Conservation (phyloP, 306 rosid genomes). For the Trichosanthes cucumerina region DNA sequence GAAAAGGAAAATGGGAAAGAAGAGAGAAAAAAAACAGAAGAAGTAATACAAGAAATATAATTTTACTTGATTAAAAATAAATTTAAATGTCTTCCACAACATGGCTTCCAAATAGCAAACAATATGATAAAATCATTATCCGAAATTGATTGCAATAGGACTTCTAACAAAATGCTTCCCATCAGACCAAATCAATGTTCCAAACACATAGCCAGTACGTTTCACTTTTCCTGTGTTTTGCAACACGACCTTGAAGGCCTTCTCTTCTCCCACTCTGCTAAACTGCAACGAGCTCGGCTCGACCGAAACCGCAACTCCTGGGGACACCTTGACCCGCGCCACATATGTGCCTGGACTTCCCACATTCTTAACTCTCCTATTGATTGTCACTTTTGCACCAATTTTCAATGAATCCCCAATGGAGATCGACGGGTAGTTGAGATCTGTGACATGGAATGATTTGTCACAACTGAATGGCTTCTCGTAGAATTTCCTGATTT, state of each 20-base stretch:
- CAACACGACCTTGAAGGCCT: constrained; percentile 19
- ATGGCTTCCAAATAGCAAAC: background rate
- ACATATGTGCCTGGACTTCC: constrained; percentile 24
- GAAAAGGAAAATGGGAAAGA: too few species aligned
- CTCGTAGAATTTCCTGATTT: constrained; percentile 8
- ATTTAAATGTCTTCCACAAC: background rate
- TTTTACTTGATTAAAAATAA: background rate
- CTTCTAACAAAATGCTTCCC: constrained; percentile 11
- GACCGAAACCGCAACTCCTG: constrained; percentile 15
- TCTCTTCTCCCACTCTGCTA: constrained; percentile 24
- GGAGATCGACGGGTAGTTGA: constrained; percentile 43
- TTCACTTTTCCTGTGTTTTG: background rate
- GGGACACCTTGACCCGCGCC: constrained; percentile 2
- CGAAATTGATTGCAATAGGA: background rate
- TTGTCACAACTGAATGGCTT: constrained; percentile 19
- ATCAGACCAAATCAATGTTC: constrained; percentile 30
- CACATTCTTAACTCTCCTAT: constrained; percentile 37
- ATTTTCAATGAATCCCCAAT: background rate
- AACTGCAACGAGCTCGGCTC: constrained; percentile 22
- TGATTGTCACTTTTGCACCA: background rate
- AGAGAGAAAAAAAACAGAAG: too few species aligned
- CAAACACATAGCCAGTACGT: constrained; percentile 3
- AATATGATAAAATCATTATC: background rate
- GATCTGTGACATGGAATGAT: constrained; percentile 16
- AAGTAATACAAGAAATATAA: too few species aligned